Evolutionary conservation across 768 basidiomycete genomes (phyloP).

Genomic region (Dioszegia hungarica): DNA sequence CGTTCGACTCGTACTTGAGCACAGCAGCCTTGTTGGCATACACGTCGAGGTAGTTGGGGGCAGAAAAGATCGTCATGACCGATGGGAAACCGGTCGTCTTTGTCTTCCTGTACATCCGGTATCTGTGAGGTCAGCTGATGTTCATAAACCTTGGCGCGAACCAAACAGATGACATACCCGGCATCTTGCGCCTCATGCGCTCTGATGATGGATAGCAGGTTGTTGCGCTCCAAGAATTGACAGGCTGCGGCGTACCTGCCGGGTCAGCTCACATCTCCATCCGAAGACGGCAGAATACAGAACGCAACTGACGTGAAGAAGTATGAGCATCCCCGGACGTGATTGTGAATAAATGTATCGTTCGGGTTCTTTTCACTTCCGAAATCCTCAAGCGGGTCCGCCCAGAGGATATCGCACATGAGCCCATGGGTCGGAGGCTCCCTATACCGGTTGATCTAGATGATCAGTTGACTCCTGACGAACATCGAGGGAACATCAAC

Average conservation of each 20-base stretch:
- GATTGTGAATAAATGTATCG: constrained; percentile 90
- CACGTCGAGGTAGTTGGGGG: constrained; percentile 95
- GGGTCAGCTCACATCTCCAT: background rate
- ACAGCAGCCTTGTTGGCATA: constrained; percentile 99
- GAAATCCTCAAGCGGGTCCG: constrained; percentile 96
- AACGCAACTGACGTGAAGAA: constrained; percentile 75
- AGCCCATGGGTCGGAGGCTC: constrained; percentile 95
- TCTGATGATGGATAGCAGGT: constrained; percentile 89
- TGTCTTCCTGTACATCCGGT: constrained; percentile 98
- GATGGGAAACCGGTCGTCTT: constrained; percentile 97
- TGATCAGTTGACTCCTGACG: background rate
- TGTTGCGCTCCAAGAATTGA: constrained; percentile 94
- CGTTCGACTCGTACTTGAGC: constrained; percentile 97
- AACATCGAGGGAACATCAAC: constrained; percentile 37
- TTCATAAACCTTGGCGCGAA: background rate
- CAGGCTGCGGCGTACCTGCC: constrained; percentile 90
- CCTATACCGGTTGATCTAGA: constrained; percentile 90
- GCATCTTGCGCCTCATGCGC: constrained; percentile 99
- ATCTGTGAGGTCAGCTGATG: constrained; percentile 53
- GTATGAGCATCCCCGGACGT: constrained; percentile 93
- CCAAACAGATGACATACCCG: constrained; percentile 59
- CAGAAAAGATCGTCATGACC: constrained; percentile 99
- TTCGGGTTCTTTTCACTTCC: constrained; percentile 78
- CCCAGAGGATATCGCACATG: constrained; percentile 99
- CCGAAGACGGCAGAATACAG: background rate